Base-by-base conservation (phyloP, 768 basidiomycete species). In the Lactarius indigo region DNA sequence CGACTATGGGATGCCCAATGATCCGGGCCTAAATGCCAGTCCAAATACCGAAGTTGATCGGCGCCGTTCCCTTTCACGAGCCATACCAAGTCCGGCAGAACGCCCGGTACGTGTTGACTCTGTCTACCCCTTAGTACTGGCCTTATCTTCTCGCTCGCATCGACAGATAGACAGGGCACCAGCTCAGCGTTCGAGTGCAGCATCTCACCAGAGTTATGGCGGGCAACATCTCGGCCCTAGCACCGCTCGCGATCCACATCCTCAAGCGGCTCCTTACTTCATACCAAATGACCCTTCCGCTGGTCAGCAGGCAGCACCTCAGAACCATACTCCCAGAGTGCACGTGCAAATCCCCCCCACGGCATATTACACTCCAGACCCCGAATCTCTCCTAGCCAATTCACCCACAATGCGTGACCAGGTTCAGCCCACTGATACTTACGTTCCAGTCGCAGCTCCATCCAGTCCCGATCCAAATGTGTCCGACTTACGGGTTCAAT, bases 321-420 rank as follows among this genome's bases (percentile, higher is more conserved):
- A 57, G 44, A 50, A 57, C 58, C 9, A n/a, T n/a, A 37, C 47
- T 37, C 61, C 61, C 12, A 54, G 47, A 17, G 39, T 52, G 31
- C 61, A 59, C 9, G 57, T 59, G n/a, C 66, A 67, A 17, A 63
- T 63, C 18, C 61, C 66, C 8, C 61, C 66, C n/a, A 55, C 61
- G 18, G 50, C 39, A 44, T 63, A 67, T 63, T 15, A 63, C 54
- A 3, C 61, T 17, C 50, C 66, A 18, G 26, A 41, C 23, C 39
- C 61, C 7, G 23, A 57, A 42, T 63, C 61, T 64, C 62, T n/a
- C 44, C 5, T 26, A 17, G 50, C 62, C 39, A 44, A 35, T 9
- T 44, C 44, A 13, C 50, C 56, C 8, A 33, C 41, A 59, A n/a
- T 39, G 30, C 33, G 26, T 30, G 41, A 13, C 9, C 50, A 33